These are phyloP conservation scores for Catharanthus roseus DNA, from an alignment of 257 asterid species.

Conservation along the genomic window DNA sequence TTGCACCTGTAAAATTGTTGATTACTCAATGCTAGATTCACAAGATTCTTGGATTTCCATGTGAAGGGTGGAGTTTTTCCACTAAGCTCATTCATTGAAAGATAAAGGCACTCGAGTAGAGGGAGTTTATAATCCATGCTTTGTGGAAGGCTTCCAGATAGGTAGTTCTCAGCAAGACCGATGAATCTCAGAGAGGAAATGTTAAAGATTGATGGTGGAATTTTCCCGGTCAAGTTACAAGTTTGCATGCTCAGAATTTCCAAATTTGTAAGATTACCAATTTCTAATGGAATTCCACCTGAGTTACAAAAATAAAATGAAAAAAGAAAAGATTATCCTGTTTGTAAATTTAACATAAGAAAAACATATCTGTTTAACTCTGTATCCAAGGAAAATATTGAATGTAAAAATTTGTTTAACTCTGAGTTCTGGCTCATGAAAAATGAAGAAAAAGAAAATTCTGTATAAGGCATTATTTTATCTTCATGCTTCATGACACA, in stretches of 20 bases:
- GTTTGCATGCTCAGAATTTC: background rate
- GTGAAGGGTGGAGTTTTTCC: slow-evolving; percentile 31
- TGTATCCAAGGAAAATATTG: too few species aligned
- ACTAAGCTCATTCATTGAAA: slow-evolving; percentile 28
- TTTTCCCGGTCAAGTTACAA: background rate
- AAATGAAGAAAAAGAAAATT: too few species aligned
- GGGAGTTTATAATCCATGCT: background rate
- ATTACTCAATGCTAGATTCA: slow-evolving; percentile 13
- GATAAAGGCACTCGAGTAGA: slow-evolving; percentile 8
- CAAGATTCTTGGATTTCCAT: slow-evolving; percentile 31
- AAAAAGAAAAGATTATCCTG: too few species aligned
- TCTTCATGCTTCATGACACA: too few species aligned
- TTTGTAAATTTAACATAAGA: too few species aligned
- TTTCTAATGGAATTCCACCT: slow-evolving; percentile 5
- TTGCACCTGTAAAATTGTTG: slow-evolving; percentile 32
- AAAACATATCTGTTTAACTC: too few species aligned
- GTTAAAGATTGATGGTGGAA: slow-evolving; percentile 12
- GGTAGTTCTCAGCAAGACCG: background rate
- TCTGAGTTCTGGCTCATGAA: too few species aligned
- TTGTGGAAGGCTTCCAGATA: background rate
- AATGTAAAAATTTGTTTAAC: too few species aligned
- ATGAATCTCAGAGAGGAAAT: background rate
- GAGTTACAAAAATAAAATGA: background rate
- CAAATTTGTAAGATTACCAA: background rate
- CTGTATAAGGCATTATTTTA: too few species aligned